Evolutionary conservation across 2,329 filamentous ascomycete species (phyloP).

Genomic region (Ceratocystis diversiconidia): DNA sequence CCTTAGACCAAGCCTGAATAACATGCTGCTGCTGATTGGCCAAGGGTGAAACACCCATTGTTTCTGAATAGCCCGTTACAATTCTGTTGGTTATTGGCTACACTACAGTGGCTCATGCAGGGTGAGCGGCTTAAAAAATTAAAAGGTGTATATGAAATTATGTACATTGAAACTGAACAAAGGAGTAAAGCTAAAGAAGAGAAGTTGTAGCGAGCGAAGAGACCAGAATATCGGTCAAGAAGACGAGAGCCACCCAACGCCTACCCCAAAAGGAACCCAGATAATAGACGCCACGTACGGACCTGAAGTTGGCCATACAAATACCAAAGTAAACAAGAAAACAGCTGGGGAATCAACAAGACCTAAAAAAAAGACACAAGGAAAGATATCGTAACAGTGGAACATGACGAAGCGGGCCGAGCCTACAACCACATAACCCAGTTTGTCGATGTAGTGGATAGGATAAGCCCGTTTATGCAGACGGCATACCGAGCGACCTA

Average conservation of each 20-base stretch:
- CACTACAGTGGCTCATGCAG: too few species aligned
- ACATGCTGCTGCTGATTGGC: too few species aligned
- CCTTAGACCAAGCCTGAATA: too few species aligned
- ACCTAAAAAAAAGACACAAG: background rate
- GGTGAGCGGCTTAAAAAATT: background rate
- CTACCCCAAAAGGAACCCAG: background rate
- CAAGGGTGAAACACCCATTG: too few species aligned
- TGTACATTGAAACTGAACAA: slow-evolving; percentile 12
- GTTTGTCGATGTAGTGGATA: too few species aligned
- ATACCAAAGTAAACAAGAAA: background rate
- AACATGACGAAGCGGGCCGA: background rate
- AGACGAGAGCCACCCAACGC: background rate
- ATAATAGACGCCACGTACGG: background rate
- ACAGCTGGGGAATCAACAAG: background rate
- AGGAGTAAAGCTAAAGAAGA: slow-evolving; percentile 4
- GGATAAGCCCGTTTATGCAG: background rate
- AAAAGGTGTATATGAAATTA: slow-evolving; percentile 16
- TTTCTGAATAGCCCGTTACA: too few species aligned
- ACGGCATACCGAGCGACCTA: background rate
- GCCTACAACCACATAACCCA: background rate
- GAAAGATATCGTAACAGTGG: background rate
- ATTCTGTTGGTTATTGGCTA: too few species aligned
- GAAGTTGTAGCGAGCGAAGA: background rate
- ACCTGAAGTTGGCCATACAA: background rate
- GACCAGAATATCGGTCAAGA: background rate